Conservation (phyloP, 1,284 basidiomycete genomes). For the Marasmius sp. region DNA sequence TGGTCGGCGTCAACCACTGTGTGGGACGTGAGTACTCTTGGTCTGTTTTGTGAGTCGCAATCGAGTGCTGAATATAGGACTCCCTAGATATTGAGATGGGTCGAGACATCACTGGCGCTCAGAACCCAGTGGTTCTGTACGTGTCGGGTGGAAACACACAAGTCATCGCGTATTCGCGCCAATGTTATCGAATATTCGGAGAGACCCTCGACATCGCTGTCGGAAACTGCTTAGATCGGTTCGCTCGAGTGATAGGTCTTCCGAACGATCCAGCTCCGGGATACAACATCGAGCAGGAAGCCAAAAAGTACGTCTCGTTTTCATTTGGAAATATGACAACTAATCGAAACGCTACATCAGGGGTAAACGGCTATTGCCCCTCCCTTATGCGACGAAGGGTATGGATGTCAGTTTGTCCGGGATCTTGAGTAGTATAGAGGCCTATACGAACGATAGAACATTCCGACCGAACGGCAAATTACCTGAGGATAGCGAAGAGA, state of each 20-base stretch:
- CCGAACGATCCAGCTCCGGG: constrained; percentile 97
- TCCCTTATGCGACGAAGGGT: constrained; percentile 97
- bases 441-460: constrained; percentile 81
- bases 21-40: constrained; percentile 79
- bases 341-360: constrained; percentile 31
- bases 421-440: constrained; percentile 86
- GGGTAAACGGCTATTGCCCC: constrained; percentile 71
- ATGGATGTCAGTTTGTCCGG: constrained; percentile 98
- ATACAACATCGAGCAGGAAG: constrained; percentile 98
- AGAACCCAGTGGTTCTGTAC: constrained; percentile 96
- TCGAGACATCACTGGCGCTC: constrained; percentile 89
- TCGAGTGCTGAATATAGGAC: not conserved
- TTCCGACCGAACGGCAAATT: constrained; percentile 50
- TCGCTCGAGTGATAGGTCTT: constrained; percentile 93
- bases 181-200: constrained; percentile 97
- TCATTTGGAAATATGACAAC: too few species aligned
- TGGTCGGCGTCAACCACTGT: constrained; percentile 98
- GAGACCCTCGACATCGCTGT: constrained; percentile 99
- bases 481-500: constrained; percentile 46
- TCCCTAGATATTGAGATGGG: constrained; percentile 96
- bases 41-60: not conserved
- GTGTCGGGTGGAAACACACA: constrained; percentile 99
- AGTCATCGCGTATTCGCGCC: constrained; percentile 97
- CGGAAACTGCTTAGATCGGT: constrained; percentile 97
- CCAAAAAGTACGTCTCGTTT: constrained; percentile 67